phyloP scores from a whole-genome alignment of 768 basidiomycete genomes.

The Macrolepiota albuminosa region DNA sequence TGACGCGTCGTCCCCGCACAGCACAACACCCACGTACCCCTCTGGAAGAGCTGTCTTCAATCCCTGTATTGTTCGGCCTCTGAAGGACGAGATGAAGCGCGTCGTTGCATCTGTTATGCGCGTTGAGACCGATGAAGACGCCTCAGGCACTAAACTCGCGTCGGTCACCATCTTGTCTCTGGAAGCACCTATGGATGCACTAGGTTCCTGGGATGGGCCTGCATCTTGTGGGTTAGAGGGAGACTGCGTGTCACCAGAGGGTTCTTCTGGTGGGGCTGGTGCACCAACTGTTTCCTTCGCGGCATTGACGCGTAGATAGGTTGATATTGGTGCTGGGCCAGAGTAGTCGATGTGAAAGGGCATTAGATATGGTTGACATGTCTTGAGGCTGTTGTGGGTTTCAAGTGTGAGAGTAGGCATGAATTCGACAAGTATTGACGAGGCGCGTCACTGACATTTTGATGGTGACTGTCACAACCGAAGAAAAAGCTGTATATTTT shows the following conservation, averaged over 20 bases:
- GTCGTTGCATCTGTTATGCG: constrained; percentile 24
- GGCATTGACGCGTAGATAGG: constrained; percentile 64
- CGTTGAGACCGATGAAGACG: constrained; percentile 7
- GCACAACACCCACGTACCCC: constrained; percentile 65
- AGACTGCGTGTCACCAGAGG: constrained; percentile 5
- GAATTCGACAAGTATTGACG: not conserved
- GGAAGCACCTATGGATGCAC: not conserved
- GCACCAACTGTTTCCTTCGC: constrained; percentile 26
- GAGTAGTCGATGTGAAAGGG: constrained; percentile 74
- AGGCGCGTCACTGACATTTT: not conserved
- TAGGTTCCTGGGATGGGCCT: not conserved
- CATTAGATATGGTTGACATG: constrained; percentile 67
- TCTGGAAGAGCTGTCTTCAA: constrained; percentile 53
- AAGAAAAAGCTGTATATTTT: not conserved
- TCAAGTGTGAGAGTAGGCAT: constrained; percentile 11
- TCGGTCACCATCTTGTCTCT: not conserved
- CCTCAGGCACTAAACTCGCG: not conserved
- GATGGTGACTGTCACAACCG: not conserved
- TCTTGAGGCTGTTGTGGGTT: constrained; percentile 4
- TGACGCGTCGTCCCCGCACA: constrained; percentile 30
- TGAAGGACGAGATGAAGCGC: constrained; percentile 61
- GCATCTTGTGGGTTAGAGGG: not conserved
- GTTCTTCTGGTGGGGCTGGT: constrained; percentile 11
- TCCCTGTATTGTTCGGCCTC: constrained; percentile 73
- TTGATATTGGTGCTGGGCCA: constrained; percentile 69